Evolutionary conservation across 768 basidiomycete species (phyloP).

Genomic region (Amanita rimosa): DNA sequence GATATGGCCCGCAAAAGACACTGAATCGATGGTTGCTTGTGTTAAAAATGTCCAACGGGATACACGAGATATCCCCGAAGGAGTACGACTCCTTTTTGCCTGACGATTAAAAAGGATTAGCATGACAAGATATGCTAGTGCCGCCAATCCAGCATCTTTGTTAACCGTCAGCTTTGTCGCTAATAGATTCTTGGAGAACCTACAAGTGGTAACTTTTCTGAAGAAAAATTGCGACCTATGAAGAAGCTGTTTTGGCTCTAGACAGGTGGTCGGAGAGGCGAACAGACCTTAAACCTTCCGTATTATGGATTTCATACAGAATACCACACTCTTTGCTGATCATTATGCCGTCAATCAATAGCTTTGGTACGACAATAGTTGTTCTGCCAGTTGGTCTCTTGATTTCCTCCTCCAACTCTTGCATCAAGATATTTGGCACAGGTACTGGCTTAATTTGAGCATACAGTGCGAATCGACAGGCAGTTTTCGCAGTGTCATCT

Average conservation of each 20-base stretch:
- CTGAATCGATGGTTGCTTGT: conserved; percentile 70
- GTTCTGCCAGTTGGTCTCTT: conserved; percentile 64
- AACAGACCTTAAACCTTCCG: conserved; percentile 57
- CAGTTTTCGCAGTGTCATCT: conserved; percentile 39
- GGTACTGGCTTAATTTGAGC: conserved; percentile 49
- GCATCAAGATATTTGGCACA: conserved; percentile 45
- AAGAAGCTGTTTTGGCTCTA: conserved; percentile 1
- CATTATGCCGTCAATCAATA: conserved; percentile 52
- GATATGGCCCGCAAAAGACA: conserved; percentile 81
- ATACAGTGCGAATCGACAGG: conserved; percentile 57
- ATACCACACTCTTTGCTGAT: conserved; percentile 77
- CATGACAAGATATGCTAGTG: conserved; percentile 53
- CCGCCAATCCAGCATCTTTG: conserved; percentile 64
- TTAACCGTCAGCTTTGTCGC: conserved; percentile 6
- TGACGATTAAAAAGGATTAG: conserved; percentile 66
- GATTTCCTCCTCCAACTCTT: conserved; percentile 63
- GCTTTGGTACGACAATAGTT: conserved; percentile 43
- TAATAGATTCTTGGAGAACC: conserved; percentile 10
- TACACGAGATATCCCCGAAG: conserved; percentile 65
- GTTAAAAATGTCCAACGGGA: conserved; percentile 78
- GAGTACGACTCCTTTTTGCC: conserved; percentile 63
- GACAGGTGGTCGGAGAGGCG: background rate
- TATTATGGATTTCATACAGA: conserved; percentile 52
- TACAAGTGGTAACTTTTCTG: conserved; percentile 61
- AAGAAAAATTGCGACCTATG: conserved; percentile 53